These are phyloP conservation scores for Rhododendron ferrugineum DNA, from an alignment of 148 eudicot species.

Conservation along the genomic window DNA sequence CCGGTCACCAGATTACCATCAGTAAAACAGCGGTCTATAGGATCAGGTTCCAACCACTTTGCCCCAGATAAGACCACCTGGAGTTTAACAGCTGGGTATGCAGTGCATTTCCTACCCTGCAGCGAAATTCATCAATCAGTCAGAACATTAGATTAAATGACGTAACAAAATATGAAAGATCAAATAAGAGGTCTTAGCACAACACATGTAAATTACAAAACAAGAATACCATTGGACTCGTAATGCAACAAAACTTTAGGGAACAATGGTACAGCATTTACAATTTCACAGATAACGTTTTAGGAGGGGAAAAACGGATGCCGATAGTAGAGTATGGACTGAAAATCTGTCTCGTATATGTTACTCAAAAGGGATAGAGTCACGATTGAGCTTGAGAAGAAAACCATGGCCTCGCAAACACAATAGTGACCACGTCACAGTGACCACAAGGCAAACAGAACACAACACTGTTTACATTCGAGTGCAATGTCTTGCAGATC, in stretches of 20 bases:
- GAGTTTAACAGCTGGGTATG: slow-evolving; percentile 94
- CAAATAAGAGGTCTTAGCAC: too few relatives aligned
- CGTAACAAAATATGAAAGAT: too few relatives aligned
- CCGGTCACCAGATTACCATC: slow-evolving; percentile 96
- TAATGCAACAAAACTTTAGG: not conserved
- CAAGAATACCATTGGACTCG: not conserved
- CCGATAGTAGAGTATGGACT: not conserved
- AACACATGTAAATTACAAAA: too few relatives aligned
- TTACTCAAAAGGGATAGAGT: too few relatives aligned
- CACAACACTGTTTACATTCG: not conserved
- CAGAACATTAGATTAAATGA: not conserved
- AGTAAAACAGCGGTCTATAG: slow-evolving; percentile 83
- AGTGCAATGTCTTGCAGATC: too few relatives aligned
- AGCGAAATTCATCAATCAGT: not conserved
- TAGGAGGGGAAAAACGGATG: not conserved
- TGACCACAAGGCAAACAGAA: too few relatives aligned
- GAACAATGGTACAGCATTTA: not conserved
- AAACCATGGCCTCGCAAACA: too few relatives aligned
- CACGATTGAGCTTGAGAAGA: not conserved
- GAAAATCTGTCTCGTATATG: not conserved
- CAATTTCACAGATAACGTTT: not conserved
- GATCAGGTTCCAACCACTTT: slow-evolving; percentile 90
- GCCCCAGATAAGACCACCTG: slow-evolving; percentile 74
- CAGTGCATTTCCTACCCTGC: slow-evolving; percentile 96
- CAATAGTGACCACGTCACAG: too few relatives aligned